Evolutionary conservation across 2,329 filamentous ascomycete genomes (phyloP), one percentile per base, ranked within the genome.

Genomic region (Colletotrichum tropicicola): DNA sequence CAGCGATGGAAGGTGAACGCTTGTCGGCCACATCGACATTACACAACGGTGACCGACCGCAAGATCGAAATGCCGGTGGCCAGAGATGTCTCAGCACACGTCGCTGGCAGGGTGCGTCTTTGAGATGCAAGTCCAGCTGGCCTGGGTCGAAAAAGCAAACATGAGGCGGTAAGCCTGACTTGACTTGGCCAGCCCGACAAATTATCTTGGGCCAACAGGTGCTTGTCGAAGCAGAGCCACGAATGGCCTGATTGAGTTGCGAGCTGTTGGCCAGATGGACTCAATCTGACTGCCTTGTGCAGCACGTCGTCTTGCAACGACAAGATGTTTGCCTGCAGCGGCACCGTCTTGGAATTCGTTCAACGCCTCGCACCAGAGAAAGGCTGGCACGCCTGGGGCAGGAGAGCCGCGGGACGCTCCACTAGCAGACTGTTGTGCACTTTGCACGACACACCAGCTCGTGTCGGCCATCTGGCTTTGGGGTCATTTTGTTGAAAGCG

Each of bases 31-130:
- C 19, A 60, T 56, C 25, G 49, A 55, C n/a, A 52, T 65, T 15
- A 52, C 64, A 51, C 64, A 55, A 21, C 48, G 25, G 17, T 23
- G 15, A 66, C 13, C 27, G 43, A 41, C 59, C 52, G 41, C 59
- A 32, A 64, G 53, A 59, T 65, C 56, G 54, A 53, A 57, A 37
- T 64, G 35, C 52, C 27, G 17, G 28, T 39, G 59, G 71, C 43
- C 48, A 48, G 21, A n/a, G 7, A 45, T 67, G 54, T 60, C 60
- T 65, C 55, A 47, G 37, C 17, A 25, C 32, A 25, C 41, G 17
- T 43, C 52, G 30, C 23, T 28, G 17, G 51, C 47, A 51, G 19
- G n/a, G 35, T 45, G 28, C 37, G 12, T 55, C 17, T 17, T 58
- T 63, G 62, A 32, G 37, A 47, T 41, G 51, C 62, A 57, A 47